Percentiles rank a stretch among this genome's conserved stretches.
phyloP scores from a whole-genome alignment of 129 eudicot species.

The Chrysanthemum makinoi region DNA sequence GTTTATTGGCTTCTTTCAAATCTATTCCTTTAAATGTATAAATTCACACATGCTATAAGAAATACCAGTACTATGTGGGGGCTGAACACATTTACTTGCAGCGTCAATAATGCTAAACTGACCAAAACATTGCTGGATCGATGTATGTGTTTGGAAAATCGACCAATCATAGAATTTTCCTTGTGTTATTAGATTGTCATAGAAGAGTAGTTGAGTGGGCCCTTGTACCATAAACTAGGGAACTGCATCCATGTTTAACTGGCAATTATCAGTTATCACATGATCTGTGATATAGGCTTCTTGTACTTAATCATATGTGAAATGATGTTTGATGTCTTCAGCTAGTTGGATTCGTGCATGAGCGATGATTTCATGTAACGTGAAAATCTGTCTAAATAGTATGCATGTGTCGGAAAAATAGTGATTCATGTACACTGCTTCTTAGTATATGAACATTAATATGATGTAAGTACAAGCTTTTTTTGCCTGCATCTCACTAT shows the following conservation, averaged over 20 bases:
- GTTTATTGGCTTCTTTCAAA: constrained; percentile 10
- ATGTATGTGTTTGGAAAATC: constrained; percentile 24
- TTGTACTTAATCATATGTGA: constrained; percentile 30
- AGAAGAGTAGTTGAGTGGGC: constrained; percentile 34
- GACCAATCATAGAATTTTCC: constrained; percentile 30
- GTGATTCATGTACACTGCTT: constrained; percentile 15
- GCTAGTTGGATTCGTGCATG: neutral
- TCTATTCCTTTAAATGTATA: constrained; percentile 24
- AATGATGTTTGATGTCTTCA: constrained; percentile 15
- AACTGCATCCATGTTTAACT: constrained; percentile 34
- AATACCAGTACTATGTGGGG: constrained; percentile 32
- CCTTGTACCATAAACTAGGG: constrained; percentile 32
- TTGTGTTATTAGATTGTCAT: constrained; percentile 22
- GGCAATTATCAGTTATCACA: constrained; percentile 29
- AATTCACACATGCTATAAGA: constrained; percentile 24
- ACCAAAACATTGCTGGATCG: constrained; percentile 30
- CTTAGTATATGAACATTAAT: constrained; percentile 4
- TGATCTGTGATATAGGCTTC: constrained; percentile 26
- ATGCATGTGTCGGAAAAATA: constrained; percentile 8
- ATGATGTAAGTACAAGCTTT: constrained; percentile 8
- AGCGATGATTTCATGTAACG: neutral
- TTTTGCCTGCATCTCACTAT: constrained; percentile 12
- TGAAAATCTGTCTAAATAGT: constrained; percentile 16
- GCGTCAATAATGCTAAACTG: constrained; percentile 31
- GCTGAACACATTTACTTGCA: constrained; percentile 25